phyloP scores from a whole-genome alignment of 306 rosid genomes.

The Cucurbita argyrosperma region DNA sequence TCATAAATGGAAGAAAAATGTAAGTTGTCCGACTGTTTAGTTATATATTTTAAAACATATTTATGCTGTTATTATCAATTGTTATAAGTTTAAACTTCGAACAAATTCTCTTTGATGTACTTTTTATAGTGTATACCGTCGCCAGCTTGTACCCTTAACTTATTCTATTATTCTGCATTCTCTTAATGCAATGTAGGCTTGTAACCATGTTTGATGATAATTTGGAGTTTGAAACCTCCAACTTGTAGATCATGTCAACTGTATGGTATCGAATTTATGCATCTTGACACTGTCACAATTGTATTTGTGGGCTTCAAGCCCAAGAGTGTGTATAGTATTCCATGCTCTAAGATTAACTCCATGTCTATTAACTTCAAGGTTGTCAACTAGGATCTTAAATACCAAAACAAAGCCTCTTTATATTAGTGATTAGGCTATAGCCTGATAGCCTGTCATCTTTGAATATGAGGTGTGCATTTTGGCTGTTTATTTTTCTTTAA shows the following conservation, averaged over 20 bases:
- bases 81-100: neutral
- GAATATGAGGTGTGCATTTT: neutral
- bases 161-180: neutral
- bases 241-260: neutral
- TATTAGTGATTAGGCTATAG: neutral
- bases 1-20: conserved; percentile 26
- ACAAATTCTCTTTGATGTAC: neutral
- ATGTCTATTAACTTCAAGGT: neutral
- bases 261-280: neutral
- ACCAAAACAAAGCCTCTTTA: neutral
- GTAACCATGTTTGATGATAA: neutral
- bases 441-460: neutral
- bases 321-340: neutral
- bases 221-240: neutral
- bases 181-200: neutral
- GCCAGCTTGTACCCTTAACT: neutral
- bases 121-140: neutral
- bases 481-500: neutral
- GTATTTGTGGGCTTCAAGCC: neutral
- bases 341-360: neutral
- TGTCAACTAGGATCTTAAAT: neutral
- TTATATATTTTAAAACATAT: conserved; percentile 4
- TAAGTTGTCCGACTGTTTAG: conserved; percentile 32
- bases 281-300: neutral
- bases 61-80: neutral